Base-by-base conservation (phyloP, 2,329 filamentous ascomycete species). In the Paecilomyces fulvus region DNA sequence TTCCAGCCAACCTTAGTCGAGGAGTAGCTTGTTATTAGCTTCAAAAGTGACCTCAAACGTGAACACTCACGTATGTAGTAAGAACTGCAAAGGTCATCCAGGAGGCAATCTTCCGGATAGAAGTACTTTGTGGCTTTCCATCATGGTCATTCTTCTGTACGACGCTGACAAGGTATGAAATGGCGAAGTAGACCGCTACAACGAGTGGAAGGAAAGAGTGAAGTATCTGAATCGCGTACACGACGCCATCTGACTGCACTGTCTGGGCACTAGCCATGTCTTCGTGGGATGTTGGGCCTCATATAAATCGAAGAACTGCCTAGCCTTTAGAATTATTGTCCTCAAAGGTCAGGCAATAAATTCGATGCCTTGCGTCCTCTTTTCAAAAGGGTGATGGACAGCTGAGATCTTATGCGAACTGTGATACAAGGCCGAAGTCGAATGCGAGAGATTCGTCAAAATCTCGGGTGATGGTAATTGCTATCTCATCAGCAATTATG, bases 111-210 rank as follows among this genome's bases (percentile, higher is more conserved):
- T 65, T 71, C 53, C 76, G 75, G 53, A 75, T 75, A 55, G 72
- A 70, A 57, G 76, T 71, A 46, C 73, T 57, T 65, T 67, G 61
- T 63, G 72, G 21, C 56, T 56, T 66, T 62, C 58, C 69, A 67
- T 72, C 65, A 63, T 68, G 74, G 23, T 68, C 60, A 14, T 78
- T 79, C 61, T 83, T 79, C 25, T 85, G 71, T 17, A 77, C 81
- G 66, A 79, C 83, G 37, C 80, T 79, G 53, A 83, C 61, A 30
- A 76, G 69, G 23, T 77, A 78, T 8, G 83, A 73, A 54, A 77
- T 59, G 53, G 80, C 67, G 67, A 84, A 88, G 70, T 82, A 87
- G 55, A 75, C 51, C 62, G 85, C 84, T 57, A 84, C 70, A 20
- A 76, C 57, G 9, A 79, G 74, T 10, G 86, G 84, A n/a, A 63